Conservation (phyloP, 768 basidiomycete species). For the Leccinum uliginosum region DNA sequence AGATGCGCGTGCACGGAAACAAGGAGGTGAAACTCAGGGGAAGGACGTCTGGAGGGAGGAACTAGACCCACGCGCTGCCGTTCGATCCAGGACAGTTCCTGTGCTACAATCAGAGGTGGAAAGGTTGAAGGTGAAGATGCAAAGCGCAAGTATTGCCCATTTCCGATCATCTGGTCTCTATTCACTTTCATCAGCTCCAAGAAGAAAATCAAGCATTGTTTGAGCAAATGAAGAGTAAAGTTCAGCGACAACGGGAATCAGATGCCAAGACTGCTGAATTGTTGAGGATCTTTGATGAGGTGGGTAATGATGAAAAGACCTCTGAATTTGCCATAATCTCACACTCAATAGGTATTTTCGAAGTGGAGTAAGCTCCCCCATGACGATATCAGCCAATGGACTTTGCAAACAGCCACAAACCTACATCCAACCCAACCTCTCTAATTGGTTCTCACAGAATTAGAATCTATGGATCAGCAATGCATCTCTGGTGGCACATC, state of each 20-base stretch:
- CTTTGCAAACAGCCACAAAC: constrained; percentile 36
- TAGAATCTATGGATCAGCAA: background rate
- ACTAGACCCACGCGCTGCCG: constrained; percentile 58
- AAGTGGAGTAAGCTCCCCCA: constrained; percentile 54
- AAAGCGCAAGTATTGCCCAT: constrained; percentile 28
- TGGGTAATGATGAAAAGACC: constrained; percentile 23
- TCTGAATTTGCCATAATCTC: background rate
- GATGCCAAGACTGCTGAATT: constrained; percentile 44
- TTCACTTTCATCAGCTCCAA: constrained; percentile 44
- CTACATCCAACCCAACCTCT: constrained; percentile 27
- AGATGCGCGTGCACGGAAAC: constrained; percentile 57
- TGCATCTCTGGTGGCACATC: no score
- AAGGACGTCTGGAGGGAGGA: constrained; percentile 64
- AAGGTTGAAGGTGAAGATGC: constrained; percentile 34
- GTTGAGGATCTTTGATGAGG: constrained; percentile 52
- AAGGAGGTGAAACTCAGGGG: constrained; percentile 36
- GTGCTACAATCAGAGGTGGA: constrained; percentile 44
- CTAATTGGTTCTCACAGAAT: background rate
- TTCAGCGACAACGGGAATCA: constrained; percentile 40
- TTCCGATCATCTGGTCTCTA: background rate
- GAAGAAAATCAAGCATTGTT: constrained; percentile 48
- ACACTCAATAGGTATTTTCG: constrained; percentile 37
- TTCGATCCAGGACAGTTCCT: constrained; percentile 61
- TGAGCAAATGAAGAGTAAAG: constrained; percentile 46
- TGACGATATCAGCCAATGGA: constrained; percentile 59